Conservation (phyloP, 768 basidiomycete species). For the Dendrothele bispora region DNA sequence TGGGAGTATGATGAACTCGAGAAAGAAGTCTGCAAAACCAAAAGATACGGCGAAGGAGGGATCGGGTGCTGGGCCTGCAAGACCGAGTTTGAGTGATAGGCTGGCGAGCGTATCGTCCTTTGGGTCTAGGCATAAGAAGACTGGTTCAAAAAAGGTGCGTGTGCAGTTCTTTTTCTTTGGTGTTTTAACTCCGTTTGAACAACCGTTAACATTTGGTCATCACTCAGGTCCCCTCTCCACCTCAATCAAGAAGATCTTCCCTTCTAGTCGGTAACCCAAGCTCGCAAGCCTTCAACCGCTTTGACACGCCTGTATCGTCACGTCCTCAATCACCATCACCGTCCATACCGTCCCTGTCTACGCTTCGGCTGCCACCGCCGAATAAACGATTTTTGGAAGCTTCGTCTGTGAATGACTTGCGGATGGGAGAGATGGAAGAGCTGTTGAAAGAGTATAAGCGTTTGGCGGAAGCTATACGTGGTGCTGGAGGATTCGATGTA, state of each 20-base stretch:
- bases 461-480: slow-evolving; percentile 67
- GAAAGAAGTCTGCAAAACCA: slow-evolving; percentile 27
- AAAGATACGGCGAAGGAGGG: slow-evolving; percentile 21
- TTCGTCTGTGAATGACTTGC: slow-evolving; percentile 69
- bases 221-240: slow-evolving; percentile 23
- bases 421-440: slow-evolving; percentile 76
- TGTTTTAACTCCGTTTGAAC: slow-evolving; percentile 6
- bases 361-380: slow-evolving; percentile 55
- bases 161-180: background rate
- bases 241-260: slow-evolving; percentile 40
- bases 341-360: too few species aligned
- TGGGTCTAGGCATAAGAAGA: slow-evolving; percentile 33
- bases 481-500: slow-evolving; percentile 54
- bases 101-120: slow-evolving; percentile 72
- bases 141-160: slow-evolving; percentile 30
- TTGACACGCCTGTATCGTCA: too few species aligned
- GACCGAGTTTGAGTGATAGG: slow-evolving; percentile 81
- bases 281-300: too few species aligned
- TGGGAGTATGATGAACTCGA: slow-evolving; percentile 74
- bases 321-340: too few species aligned
- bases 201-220: slow-evolving; percentile 6
- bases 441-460: slow-evolving; percentile 81
- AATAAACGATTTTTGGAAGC: slow-evolving; percentile 72
- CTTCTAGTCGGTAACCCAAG: slow-evolving; percentile 34
- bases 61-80: slow-evolving; percentile 18